phyloP scores from a whole-genome alignment of 768 basidiomycete genomes.

The Rhodotorula toruloides region DNA sequence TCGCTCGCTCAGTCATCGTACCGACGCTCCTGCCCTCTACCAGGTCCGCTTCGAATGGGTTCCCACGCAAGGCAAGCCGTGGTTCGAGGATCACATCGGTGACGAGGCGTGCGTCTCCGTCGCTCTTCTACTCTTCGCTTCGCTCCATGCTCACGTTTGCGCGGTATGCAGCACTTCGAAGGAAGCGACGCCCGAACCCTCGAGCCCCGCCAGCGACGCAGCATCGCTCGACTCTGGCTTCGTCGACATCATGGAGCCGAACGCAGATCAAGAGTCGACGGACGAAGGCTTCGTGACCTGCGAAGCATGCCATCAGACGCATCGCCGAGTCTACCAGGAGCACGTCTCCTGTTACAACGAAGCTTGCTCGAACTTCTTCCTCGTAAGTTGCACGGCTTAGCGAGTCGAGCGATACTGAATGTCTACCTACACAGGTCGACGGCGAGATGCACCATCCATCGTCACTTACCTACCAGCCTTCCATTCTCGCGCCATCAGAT shows the following conservation, averaged over 20 bases:
- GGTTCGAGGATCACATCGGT: constrained; percentile 31
- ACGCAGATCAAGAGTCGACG: too few relatives aligned
- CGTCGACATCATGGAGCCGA: neutral
- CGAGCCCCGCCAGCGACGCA: neutral
- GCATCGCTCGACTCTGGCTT: neutral
- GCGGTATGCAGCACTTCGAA: neutral
- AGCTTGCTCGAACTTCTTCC: constrained; percentile 25
- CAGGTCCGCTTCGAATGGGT: constrained; percentile 38
- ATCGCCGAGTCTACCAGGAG: constrained; percentile 6
- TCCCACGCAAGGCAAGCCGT: constrained; percentile 25
- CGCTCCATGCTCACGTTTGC: neutral
- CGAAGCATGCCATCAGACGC: neutral
- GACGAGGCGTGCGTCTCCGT: neutral
- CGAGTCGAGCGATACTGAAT: neutral
- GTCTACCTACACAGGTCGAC: constrained; percentile 1
- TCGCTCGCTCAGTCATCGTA: neutral
- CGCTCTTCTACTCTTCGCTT: too few relatives aligned
- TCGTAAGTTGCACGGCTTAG: neutral
- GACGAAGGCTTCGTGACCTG: constrained; percentile 1
- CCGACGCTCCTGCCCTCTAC: accelerated
- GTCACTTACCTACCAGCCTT: neutral
- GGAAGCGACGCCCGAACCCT: neutral
- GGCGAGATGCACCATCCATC: neutral
- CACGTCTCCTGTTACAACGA: constrained; percentile 32
- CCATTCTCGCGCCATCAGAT: constrained; percentile 5